These are phyloP conservation scores for Hortiboletus flavorubellus DNA, from an alignment of 768 basidiomycete genomes.

Conservation along the genomic window DNA sequence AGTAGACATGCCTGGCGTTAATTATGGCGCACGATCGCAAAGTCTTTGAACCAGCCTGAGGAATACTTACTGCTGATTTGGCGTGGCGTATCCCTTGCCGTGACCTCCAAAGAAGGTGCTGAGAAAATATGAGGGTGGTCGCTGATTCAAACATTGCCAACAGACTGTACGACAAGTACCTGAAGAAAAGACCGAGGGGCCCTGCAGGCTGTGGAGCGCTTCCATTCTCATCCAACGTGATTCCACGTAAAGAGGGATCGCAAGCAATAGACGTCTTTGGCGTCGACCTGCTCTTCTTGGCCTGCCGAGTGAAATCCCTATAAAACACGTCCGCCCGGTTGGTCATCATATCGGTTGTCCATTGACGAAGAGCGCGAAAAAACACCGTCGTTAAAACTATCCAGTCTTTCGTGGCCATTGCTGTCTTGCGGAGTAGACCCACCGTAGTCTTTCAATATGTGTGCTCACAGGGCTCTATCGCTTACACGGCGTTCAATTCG, in stretches of 20 bases:
- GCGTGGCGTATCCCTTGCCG: constrained; percentile 41
- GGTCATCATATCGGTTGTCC: constrained; percentile 35
- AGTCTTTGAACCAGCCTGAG: constrained; percentile 63
- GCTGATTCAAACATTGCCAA: background rate
- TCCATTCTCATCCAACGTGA: background rate
- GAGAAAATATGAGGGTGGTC: background rate
- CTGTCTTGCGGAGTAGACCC: too few species aligned
- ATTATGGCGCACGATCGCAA: too few species aligned
- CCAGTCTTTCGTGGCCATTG: too few species aligned
- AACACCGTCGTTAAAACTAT: constrained; percentile 47
- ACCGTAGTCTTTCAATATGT: too few species aligned
- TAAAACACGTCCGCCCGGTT: constrained; percentile 31
- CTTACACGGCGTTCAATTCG: too few species aligned
- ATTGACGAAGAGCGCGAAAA: constrained; percentile 62
- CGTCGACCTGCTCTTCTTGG: background rate
- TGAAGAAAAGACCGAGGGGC: constrained; percentile 60
- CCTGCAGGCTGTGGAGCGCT: background rate
- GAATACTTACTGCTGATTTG: constrained; percentile 61
- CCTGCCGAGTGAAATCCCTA: constrained; percentile 38
- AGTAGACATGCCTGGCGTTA: background rate
- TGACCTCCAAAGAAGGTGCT: constrained; percentile 64
- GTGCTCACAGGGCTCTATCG: too few species aligned
- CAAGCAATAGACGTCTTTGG: too few species aligned
- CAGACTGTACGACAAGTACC: constrained; percentile 38
- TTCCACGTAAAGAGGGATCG: background rate